A percentile compares a stretch with the other conserved stretches of the same genome.
Conservation (phyloP, 2,329 filamentous ascomycete genomes). For the Ophiostoma novo-ulmi region DNA sequence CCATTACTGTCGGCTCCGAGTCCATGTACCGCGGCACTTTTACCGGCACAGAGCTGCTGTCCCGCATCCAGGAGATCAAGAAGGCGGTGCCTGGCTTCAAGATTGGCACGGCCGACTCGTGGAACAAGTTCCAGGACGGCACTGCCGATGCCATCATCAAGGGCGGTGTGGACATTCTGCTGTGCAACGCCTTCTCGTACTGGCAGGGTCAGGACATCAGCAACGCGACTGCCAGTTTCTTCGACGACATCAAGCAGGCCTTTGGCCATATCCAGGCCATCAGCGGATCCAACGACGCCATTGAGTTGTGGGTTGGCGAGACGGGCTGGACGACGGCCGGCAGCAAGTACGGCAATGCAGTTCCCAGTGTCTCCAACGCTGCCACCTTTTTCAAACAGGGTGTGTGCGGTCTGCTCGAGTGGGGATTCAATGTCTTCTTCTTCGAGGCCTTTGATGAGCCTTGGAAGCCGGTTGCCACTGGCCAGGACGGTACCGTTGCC, state of each 20-base stretch:
- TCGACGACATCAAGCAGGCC: slow-evolving; percentile 23
- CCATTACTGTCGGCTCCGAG: slow-evolving; percentile 24
- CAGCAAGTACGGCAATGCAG: slow-evolving; percentile 19
- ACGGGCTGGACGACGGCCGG: slow-evolving; percentile 23
- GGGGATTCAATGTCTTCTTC: slow-evolving; percentile 25
- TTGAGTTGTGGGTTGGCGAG: slow-evolving; percentile 25
- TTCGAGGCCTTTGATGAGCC: slow-evolving; percentile 26
- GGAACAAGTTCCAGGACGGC: slow-evolving; percentile 26
- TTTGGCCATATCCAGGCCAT: slow-evolving; percentile 22
- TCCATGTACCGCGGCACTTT: slow-evolving; percentile 24
- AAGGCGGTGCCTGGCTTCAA: slow-evolving; percentile 20
- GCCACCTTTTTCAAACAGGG: slow-evolving; percentile 19
- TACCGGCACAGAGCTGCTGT: slow-evolving; percentile 21
- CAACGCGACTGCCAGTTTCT: slow-evolving; percentile 22
- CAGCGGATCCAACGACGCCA: slow-evolving; percentile 17
- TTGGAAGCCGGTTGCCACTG: slow-evolving; percentile 20
- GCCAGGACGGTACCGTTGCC: slow-evolving; percentile 20
- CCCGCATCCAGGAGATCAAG: slow-evolving; percentile 20
- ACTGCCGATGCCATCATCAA: slow-evolving; percentile 20
- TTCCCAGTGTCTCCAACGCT: slow-evolving; percentile 19
- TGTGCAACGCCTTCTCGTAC: slow-evolving; percentile 26
- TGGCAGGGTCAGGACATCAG: slow-evolving; percentile 23
- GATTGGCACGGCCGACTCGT: slow-evolving; percentile 24
- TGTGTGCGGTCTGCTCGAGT: slow-evolving; percentile 23
- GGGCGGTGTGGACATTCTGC: slow-evolving; percentile 23